Percentiles rank a stretch among this genome's conserved stretches.
Evolutionary conservation across 805 yeast genomes (phyloP).

Genomic region (Schizosaccharomyces cryophilus): DNA sequence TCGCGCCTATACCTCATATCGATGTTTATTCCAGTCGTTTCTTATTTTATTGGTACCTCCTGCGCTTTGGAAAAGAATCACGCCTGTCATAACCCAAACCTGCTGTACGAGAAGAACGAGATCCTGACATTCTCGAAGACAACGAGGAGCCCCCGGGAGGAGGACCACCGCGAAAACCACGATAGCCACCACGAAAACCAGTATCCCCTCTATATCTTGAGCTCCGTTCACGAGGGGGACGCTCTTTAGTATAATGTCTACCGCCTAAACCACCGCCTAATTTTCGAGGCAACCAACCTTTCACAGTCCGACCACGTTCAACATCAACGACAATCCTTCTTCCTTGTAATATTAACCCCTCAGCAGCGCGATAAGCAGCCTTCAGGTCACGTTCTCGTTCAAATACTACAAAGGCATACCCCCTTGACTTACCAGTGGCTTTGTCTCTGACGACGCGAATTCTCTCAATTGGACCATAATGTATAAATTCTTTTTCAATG

Average conservation of each 20-base stretch:
- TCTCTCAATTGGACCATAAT: slow-evolving; percentile 48
- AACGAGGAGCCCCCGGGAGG: neutral
- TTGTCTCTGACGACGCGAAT: slow-evolving; percentile 33
- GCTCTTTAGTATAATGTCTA: slow-evolving; percentile 28
- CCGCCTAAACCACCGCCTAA: slow-evolving; percentile 93
- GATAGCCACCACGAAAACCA: slow-evolving; percentile 5
- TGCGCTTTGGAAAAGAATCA: neutral
- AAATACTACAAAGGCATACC: slow-evolving; percentile 67
- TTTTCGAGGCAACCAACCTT: slow-evolving; percentile 18
- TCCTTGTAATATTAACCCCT: slow-evolving; percentile 26
- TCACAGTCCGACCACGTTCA: slow-evolving; percentile 18
- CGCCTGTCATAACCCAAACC: neutral
- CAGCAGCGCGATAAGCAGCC: slow-evolving; percentile 33
- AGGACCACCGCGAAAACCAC: neutral
- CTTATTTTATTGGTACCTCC: neutral
- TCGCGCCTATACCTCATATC: neutral
- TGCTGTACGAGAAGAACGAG: neutral
- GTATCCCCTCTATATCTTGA: neutral
- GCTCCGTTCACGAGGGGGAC: neutral
- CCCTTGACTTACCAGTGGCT: slow-evolving; percentile 31
- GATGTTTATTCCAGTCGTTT: neutral
- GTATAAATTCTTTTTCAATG: slow-evolving; percentile 32
- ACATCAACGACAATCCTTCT: slow-evolving; percentile 23
- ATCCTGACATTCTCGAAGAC: neutral
- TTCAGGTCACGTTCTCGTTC: slow-evolving; percentile 35